Conservation (phyloP, 1,284 basidiomycete species). For the Porogramme epimiltina region DNA sequence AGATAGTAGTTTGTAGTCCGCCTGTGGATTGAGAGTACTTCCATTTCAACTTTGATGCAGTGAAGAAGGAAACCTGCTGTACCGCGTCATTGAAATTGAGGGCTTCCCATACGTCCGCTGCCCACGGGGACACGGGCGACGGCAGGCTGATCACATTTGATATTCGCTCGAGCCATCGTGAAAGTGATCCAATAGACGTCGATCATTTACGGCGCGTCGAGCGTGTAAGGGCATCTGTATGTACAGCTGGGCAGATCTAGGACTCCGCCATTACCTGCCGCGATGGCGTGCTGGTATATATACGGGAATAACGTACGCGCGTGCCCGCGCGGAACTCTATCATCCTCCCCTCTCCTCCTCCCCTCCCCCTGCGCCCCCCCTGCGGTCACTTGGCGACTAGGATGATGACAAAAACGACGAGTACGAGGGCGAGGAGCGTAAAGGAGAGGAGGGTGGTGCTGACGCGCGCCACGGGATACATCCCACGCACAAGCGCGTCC, state of each 20-base stretch:
- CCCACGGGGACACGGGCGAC: no score
- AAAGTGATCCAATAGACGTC: background rate
- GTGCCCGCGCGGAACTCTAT: background rate
- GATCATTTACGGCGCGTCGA: background rate
- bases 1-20: no score
- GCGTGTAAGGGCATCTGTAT: background rate
- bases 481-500: constrained; percentile 50
- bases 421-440: constrained; percentile 44
- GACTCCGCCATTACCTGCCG: background rate
- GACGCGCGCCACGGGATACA: constrained; percentile 57
- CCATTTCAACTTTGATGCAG: no score
- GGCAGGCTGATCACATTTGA: no score
- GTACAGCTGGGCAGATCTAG: no score
- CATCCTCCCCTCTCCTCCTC: background rate
- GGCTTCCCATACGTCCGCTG: no score
- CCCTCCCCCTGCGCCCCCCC: background rate
- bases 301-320: background rate
- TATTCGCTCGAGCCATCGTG: background rate
- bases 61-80: no score
- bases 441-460: constrained; percentile 46
- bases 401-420: constrained; percentile 47
- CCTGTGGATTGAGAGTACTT: no score
- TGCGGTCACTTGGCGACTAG: background rate
- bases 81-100: no score
- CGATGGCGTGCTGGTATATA: constrained; percentile 5